Evolutionary conservation across 2,329 filamentous ascomycete species (phyloP), one percentile per base, ranked within the genome.

Genomic region (Paradendryphiella salina): DNA sequence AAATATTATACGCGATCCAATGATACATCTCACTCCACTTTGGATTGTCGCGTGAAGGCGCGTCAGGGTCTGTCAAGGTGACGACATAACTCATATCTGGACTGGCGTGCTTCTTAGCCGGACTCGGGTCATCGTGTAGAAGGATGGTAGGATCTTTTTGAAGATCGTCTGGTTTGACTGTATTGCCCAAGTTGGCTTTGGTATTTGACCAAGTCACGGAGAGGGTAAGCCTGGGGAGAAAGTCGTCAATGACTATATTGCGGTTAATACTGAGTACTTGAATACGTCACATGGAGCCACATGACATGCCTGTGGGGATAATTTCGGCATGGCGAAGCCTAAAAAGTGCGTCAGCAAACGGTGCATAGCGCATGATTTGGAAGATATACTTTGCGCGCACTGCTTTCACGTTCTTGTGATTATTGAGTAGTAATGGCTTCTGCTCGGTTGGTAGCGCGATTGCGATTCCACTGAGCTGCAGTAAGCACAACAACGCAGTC

Each of bases 11-110:
- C 1, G 70, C 70, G 42, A 79, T 74, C 80, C 80, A 84, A 63
- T 84, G 82, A 61, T 81, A 84, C 69, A 84, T 79, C 54, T 85
- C 79, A 15, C 74, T 75, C 80, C 80, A 83, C 46, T 80, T 73
- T 1, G 81, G 80, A 52, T 84, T 66, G 1, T 78, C 69, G 35
- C 77, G 76, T 7, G 76, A 79, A 2, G 79, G 80, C n/a, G 82
- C 82, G 65, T 85, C 82, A 0, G 82, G 82, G 60, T 85, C 82
- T 1, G 81, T 83, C 3, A 84, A 70, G 9, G 77, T 75, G 42
- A 84, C 54, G 3, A 77, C 77, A 50, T 82, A 79, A 32, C 73
- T 75, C 36, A 73, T 66, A 43, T 66, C 63, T 8, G 63, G 49
- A 26, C 57, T 54, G 26, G 56, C 46, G 35, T 50, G 48, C 10